Evolutionary conservation across 2,329 filamentous ascomycete species (phyloP).

Genomic region (Exophiala lecanii-corni): DNA sequence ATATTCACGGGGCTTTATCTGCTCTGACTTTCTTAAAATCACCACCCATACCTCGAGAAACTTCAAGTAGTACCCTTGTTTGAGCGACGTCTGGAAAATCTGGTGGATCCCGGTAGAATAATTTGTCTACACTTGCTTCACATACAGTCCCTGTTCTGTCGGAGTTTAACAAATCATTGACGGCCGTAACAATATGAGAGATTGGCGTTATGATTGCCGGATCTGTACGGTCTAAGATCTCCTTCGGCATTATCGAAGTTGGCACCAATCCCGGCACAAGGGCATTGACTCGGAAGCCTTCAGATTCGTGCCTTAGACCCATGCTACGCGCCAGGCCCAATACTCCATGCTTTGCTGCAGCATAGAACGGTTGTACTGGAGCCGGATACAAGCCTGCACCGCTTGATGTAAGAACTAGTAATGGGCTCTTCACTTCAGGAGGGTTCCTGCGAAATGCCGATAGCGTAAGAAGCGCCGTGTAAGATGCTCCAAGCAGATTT

Average conservation of each 20-base stretch:
- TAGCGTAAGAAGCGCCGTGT: neutral
- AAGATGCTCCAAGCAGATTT: neutral
- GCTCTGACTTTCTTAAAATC: too few relatives aligned
- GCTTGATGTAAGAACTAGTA: constrained; percentile 58
- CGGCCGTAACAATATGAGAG: neutral
- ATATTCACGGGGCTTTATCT: too few relatives aligned
- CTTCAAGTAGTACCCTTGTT: too few relatives aligned
- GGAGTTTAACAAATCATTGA: neutral
- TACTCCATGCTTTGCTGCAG: constrained; percentile 61
- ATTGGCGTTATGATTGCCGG: neutral
- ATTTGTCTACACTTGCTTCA: neutral
- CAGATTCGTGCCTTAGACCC: neutral
- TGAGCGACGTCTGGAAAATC: neutral
- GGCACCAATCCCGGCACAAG: neutral
- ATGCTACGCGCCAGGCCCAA: constrained; percentile 45
- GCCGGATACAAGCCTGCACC: constrained; percentile 50
- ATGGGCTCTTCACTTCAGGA: neutral
- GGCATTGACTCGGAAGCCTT: neutral
- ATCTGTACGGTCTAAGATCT: neutral
- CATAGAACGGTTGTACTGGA: constrained; percentile 49
- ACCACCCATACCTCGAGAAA: too few relatives aligned
- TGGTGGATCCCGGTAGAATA: neutral
- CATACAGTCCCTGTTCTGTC: neutral
- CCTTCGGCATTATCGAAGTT: neutral
- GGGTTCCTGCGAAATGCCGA: neutral